Evolutionary conservation across 2,329 filamentous ascomycete species (phyloP), one percentile per base, ranked within the genome.

Genomic region (Penicillium vulpinum): DNA sequence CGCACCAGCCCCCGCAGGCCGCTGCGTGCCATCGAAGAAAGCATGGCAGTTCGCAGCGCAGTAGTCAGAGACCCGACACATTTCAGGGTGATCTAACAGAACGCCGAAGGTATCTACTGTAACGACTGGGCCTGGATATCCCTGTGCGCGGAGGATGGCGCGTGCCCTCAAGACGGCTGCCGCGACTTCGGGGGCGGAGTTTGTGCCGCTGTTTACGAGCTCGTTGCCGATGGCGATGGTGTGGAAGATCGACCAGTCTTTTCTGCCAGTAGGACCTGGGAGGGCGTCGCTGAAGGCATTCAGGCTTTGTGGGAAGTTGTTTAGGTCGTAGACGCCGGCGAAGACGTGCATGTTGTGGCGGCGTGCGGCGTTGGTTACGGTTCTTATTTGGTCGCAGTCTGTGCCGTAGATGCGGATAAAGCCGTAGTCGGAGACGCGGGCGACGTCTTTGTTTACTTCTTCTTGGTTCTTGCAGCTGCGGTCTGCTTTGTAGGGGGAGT

Each of bases 141-240:
- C 90, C 24, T 83, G 82, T 0, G 68, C 70, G 28, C 82, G 80
- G 36, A 95, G 82, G 2, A 79, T 78, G 15, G 66, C 62, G 21
- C 88, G 85, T 16, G 86, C 87, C 41, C 77, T 72, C 2, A 75
- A 73, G 38, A 94, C 77, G 4, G 85, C 86, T 15, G 71, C 73
- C 13, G 87, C 77, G 9, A 93, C 84, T 3, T 72, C 66, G 1
- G 65, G 64, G 0, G 83, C 79, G 5, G 80, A 81, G 36, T 79
- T 81, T 36, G 78, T 72, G 39, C 85, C 84, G 50, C 80, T 82
- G 73, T 90, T 88, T 71, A 96, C 85, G 33, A 88, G 79, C 73
- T 96, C 91, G 70, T 96, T 96, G 60, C 91, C 91, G 40, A 96
- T 82, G 54, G 85, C 84, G 67, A 96, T 81, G 2, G 89, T 88